Conservation (phyloP, 805 yeast species). For the Huiozyma naganishii region DNA sequence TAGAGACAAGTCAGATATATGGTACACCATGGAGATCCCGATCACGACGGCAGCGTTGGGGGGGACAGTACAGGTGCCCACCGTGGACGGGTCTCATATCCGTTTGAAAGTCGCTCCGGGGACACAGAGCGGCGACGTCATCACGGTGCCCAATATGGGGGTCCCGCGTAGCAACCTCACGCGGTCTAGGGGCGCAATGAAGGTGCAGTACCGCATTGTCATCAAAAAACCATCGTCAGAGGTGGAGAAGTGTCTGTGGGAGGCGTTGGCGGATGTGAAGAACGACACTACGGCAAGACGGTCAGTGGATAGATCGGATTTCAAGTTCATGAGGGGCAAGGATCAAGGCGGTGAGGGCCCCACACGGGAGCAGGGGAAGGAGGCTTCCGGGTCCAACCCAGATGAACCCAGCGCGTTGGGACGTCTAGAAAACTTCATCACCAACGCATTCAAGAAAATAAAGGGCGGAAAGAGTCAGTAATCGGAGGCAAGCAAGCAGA, state of each 20-base stretch:
- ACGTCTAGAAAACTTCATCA: slow-evolving; percentile 47
- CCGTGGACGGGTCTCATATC: slow-evolving; percentile 67
- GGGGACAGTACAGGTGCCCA: slow-evolving; percentile 83
- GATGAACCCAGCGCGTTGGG: slow-evolving; percentile 31
- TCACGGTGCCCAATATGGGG: slow-evolving; percentile 79
- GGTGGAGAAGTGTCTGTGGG: slow-evolving; percentile 79
- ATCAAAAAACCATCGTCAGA: slow-evolving; percentile 68
- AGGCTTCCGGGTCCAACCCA: slow-evolving; percentile 9
- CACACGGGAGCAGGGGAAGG: background rate
- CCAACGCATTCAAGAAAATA: slow-evolving; percentile 45
- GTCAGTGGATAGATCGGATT: slow-evolving; percentile 18
- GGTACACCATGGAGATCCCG: slow-evolving; percentile 57
- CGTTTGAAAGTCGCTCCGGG: slow-evolving; percentile 78
- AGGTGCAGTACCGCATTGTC: slow-evolving; percentile 59
- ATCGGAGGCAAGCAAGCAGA: background rate
- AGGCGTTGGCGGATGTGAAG: slow-evolving; percentile 86
- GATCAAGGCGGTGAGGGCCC: background rate
- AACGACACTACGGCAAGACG: slow-evolving; percentile 73
- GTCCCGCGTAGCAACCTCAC: slow-evolving; percentile 50
- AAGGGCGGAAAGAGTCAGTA: slow-evolving; percentile 22
- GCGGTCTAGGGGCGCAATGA: slow-evolving; percentile 67
- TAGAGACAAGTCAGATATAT: slow-evolving; percentile 48
- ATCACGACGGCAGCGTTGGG: slow-evolving; percentile 97
- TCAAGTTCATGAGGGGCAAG: background rate
- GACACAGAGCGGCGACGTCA: slow-evolving; percentile 62